Evolutionary conservation across 148 eudicot species (phyloP).

Genomic region (Chenopodium berlandieri): DNA sequence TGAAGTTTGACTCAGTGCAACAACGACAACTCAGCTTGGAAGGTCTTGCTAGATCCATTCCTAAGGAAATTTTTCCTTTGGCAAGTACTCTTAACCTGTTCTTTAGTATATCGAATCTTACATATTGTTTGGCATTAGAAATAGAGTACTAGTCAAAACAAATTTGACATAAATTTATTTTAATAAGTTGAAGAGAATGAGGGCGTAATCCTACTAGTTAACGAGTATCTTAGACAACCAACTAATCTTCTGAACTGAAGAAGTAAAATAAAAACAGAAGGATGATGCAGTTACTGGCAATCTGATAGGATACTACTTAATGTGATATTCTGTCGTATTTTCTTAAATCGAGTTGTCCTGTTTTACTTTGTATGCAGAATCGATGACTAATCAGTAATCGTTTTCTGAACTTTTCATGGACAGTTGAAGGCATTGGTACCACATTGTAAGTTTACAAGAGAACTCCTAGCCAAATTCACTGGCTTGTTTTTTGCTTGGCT

Average conservation of each 20-base stretch:
- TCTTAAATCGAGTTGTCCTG: background rate
- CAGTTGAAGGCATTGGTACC: conserved; percentile 56
- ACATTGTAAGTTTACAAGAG: conserved; percentile 51
- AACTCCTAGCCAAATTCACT: conserved; percentile 56
- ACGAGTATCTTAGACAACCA: background rate
- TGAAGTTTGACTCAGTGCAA: conserved; percentile 35
- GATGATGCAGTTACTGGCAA: background rate
- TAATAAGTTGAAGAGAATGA: background rate
- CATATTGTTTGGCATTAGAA: background rate
- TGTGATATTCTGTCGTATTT: too few relatives aligned
- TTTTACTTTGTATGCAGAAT: too few relatives aligned
- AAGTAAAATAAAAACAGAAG: background rate
- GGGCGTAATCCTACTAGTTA: background rate
- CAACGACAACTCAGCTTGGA: conserved; percentile 44
- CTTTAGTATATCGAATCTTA: background rate
- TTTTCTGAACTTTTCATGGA: background rate
- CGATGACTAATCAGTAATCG: background rate
- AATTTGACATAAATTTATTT: too few relatives aligned
- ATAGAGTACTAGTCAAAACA: background rate
- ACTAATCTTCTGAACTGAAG: background rate
- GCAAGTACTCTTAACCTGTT: conserved; percentile 35
- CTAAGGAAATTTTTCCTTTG: conserved; percentile 41
- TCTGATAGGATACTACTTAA: too few relatives aligned
- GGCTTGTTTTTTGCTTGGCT: conserved; percentile 70
- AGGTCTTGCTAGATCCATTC: conserved; percentile 51